Evolutionary conservation across 2,329 filamentous ascomycete species (phyloP), one percentile per base, ranked within the genome.

Genomic region (Talaromyces sp.): DNA sequence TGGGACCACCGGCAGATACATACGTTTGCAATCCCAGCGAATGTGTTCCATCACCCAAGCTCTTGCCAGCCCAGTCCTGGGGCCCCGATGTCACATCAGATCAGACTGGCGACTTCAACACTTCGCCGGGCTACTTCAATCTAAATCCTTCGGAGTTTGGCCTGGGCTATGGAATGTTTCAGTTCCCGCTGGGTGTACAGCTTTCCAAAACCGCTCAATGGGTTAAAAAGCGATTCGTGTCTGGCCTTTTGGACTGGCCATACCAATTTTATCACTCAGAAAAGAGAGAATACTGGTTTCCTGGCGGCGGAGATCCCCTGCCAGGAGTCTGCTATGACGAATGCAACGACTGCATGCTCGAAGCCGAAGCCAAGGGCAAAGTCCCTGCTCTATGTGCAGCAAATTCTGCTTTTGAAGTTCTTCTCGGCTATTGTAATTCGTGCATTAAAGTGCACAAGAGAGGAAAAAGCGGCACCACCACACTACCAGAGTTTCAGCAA

Each of bases 71-170:
- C 24, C 67, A 69, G 54, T 65, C 62, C 24, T 70, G 69, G 68
- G 63, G 65, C 19, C 43, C 32, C 7, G 61, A 65, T 3, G 63
- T 68, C 6, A 60, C 57, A 5, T 65, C 66, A 21, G 62, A 67
- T 50, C 31, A 66, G 29, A 61, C 61, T 48, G 61, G 60, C 31
- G 85, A 82, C 66, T 86, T 81, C 63, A 81, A 81, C 1, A 77
- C 81, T 1, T 78, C 76, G 0, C 69, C 77, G 0, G 83, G 81
- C 2, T 89, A 88, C 69, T 90, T 86, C 73, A 82, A 89, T 62
- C 78, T 90, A 19, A 77, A 86, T 58, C 84, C 87, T 0, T 70
- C 77, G 1, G 79, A 78, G 0, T 90, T 90, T 61, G 87, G 86
- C 6, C 75, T 89, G 17, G 81, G 78, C 54, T 86, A 84, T 62